These are phyloP conservation scores for Colletotrichum scovillei DNA, from an alignment of 2,329 filamentous ascomycete genomes.

Conservation along the genomic window DNA sequence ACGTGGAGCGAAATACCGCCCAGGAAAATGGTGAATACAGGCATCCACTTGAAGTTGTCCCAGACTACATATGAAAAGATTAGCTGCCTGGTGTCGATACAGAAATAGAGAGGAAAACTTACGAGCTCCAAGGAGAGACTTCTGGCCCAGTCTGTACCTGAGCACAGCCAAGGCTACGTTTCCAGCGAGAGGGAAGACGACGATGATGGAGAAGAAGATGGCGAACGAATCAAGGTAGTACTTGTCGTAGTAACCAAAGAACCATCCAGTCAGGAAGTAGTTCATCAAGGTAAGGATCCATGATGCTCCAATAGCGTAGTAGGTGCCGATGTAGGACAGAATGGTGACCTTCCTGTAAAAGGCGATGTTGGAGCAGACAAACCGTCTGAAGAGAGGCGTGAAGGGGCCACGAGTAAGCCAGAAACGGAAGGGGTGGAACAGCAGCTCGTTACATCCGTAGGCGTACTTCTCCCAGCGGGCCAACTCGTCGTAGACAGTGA, in stretches of 20 bases:
- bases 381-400: constrained; percentile 71
- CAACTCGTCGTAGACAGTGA: constrained; percentile 79
- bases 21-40: constrained; percentile 60
- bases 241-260: constrained; percentile 73
- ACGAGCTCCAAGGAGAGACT: constrained; percentile 54
- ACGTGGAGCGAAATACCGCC: constrained; percentile 57
- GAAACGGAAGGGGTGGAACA: constrained; percentile 74
- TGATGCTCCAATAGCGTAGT: constrained; percentile 77
- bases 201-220: constrained; percentile 70
- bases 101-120: constrained; percentile 45
- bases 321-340: constrained; percentile 72
- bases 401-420: constrained; percentile 74
- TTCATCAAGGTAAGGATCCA: constrained; percentile 76
- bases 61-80: constrained; percentile 43
- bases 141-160: constrained; percentile 70
- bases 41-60: constrained; percentile 73
- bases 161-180: constrained; percentile 71
- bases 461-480: constrained; percentile 80
- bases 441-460: constrained; percentile 77
- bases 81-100: constrained; percentile 17
- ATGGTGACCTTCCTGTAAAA: constrained; percentile 78
- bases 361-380: constrained; percentile 70
- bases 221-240: constrained; percentile 77
- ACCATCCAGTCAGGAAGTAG: constrained; percentile 79
- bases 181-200: constrained; percentile 73